phyloP scores from a whole-genome alignment of 2,329 filamentous ascomycete genomes.

The Microcera coccophila region DNA sequence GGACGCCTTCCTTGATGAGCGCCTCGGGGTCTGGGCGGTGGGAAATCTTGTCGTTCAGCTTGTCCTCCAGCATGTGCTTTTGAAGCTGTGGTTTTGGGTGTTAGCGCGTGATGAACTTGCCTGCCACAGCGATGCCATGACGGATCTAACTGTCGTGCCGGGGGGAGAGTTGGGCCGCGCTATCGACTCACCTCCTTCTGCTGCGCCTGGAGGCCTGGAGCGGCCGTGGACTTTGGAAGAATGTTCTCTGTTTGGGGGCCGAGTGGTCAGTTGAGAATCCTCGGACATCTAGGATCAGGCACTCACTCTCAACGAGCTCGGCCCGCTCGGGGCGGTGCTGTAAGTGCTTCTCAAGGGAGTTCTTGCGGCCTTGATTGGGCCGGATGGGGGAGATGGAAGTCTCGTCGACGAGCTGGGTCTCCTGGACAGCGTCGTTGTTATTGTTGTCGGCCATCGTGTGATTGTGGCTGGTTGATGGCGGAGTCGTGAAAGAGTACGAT shows the following conservation, averaged over 20 bases:
- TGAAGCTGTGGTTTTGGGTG: conserved; percentile 52
- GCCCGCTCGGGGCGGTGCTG: conserved; percentile 70
- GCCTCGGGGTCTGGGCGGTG: conserved; percentile 72
- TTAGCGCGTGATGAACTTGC: neutral
- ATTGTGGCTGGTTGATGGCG: neutral
- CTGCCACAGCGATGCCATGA: no score
- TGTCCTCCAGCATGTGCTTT: conserved; percentile 83
- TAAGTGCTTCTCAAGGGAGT: conserved; percentile 70
- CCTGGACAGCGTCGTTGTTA: conserved; percentile 14
- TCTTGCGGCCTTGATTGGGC: conserved; percentile 53
- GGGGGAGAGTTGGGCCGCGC: no score
- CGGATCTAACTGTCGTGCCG: no score
- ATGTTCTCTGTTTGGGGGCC: conserved; percentile 65
- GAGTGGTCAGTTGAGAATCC: conserved; percentile 19
- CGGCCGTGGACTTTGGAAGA: conserved; percentile 71
- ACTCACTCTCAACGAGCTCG: conserved; percentile 73
- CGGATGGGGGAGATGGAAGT: conserved; percentile 51
- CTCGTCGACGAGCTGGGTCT: conserved; percentile 41
- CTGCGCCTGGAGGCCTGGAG: conserved; percentile 73
- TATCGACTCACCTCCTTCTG: conserved; percentile 62
- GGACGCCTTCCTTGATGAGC: conserved; percentile 73
- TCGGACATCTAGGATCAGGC: neutral
- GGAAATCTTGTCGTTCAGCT: conserved; percentile 80
- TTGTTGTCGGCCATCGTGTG: conserved; percentile 28
- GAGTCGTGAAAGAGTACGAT: conserved; percentile 6